Evolutionary conservation across 2,329 filamentous ascomycete genomes (phyloP).

Genomic region (Endoconidiophora laricicola): DNA sequence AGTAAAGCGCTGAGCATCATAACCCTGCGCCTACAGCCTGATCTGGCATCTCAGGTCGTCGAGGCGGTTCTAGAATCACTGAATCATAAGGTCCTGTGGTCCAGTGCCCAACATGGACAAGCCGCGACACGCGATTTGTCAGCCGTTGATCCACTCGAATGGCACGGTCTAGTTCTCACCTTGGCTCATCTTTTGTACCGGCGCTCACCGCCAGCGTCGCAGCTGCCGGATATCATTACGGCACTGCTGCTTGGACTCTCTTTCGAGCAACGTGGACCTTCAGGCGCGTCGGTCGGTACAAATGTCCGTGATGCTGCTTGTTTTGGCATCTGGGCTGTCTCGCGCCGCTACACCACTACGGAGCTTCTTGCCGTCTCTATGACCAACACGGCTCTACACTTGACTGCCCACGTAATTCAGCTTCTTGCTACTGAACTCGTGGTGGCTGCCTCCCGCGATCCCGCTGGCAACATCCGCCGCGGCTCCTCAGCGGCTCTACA

Average conservation of each 20-base stretch:
- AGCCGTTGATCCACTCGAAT: slow-evolving; percentile 64
- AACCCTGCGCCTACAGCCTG: slow-evolving; percentile 58
- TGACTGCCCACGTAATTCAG: slow-evolving; percentile 40
- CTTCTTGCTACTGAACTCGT: slow-evolving; percentile 68
- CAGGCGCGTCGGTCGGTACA: slow-evolving; percentile 69
- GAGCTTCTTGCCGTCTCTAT: slow-evolving; percentile 52
- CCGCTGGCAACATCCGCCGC: slow-evolving; percentile 81
- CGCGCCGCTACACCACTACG: slow-evolving; percentile 65
- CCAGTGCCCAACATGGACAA: slow-evolving; percentile 19
- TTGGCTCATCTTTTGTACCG: slow-evolving; percentile 76
- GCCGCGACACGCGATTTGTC: slow-evolving; percentile 42
- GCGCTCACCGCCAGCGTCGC: slow-evolving; percentile 54
- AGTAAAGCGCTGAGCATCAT: slow-evolving; percentile 87
- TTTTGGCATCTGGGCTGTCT: slow-evolving; percentile 88
- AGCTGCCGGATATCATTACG: slow-evolving; percentile 58
- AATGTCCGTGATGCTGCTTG: slow-evolving; percentile 92
- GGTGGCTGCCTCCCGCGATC: slow-evolving; percentile 67
- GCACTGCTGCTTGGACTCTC: slow-evolving; percentile 63
- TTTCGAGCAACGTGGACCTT: slow-evolving; percentile 77
- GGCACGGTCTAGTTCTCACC: slow-evolving; percentile 85
- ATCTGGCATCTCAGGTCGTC: slow-evolving; percentile 75
- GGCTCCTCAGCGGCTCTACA: slow-evolving; percentile 88
- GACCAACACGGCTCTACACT: slow-evolving; percentile 23
- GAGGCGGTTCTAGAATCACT: slow-evolving; percentile 66
- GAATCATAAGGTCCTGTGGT: slow-evolving; percentile 39